Evolutionary conservation across 31 red algal genomes (phyloP).

Genomic region (Bonnemaisonia californica): DNA sequence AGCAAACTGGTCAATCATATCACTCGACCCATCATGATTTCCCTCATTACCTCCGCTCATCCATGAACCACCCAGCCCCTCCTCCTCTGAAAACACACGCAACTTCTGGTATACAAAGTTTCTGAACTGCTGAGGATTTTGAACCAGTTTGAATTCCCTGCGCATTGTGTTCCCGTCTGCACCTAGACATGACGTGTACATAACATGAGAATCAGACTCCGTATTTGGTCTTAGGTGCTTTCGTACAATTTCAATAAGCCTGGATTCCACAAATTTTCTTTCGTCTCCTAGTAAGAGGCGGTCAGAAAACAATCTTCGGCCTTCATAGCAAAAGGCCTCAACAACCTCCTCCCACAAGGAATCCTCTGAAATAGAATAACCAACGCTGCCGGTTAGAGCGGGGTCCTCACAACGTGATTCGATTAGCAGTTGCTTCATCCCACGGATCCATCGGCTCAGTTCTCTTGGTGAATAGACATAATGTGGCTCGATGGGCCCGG

Average conservation of each 20-base stretch:
- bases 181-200: conserved; percentile 60
- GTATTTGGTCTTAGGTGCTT: conserved; percentile 8
- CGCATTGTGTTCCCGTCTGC: neutral
- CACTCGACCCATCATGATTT: conserved; percentile 30
- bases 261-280: conserved; percentile 30
- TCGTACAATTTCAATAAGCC: conserved; percentile 24
- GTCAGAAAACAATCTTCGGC: conserved; percentile 68
- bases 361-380: neutral
- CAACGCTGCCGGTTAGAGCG: neutral
- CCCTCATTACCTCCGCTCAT: conserved; percentile 46
- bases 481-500: conserved; percentile 57
- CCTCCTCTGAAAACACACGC: conserved; percentile 76
- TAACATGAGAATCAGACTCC: conserved; percentile 13
- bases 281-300: conserved; percentile 48
- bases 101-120: conserved; percentile 70
- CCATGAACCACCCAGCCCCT: conserved; percentile 82
- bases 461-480: conserved; percentile 91
- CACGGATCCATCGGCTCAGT: conserved; percentile 78
- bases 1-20: conserved; percentile 84
- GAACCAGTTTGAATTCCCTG: conserved; percentile 34
- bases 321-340: conserved; percentile 75
- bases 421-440: conserved; percentile 42
- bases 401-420: neutral
- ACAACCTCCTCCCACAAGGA: conserved; percentile 63
- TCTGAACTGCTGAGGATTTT: conserved; percentile 43